phyloP scores from a whole-genome alignment of 2,329 filamentous ascomycete species.

The Clarireedia hainanense region DNA sequence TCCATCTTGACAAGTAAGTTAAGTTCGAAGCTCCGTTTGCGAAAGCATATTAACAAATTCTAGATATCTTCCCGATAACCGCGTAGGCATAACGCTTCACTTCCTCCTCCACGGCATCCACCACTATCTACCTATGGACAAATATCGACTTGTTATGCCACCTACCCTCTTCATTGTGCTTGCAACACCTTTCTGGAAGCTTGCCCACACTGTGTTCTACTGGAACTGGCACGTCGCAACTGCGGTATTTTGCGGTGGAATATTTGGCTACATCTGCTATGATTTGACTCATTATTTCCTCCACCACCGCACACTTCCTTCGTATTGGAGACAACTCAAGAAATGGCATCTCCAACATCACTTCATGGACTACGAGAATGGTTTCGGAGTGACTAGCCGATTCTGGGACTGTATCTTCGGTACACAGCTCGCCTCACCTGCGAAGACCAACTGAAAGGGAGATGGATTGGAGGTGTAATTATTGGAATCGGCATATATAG shows the following conservation, averaged over 20 bases:
- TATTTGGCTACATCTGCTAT: slow-evolving; percentile 95
- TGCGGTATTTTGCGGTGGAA: slow-evolving; percentile 76
- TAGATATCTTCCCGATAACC: slow-evolving; percentile 84
- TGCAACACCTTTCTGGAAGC: slow-evolving; percentile 83
- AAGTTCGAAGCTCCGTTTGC: neutral
- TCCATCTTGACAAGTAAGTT: slow-evolving; percentile 84
- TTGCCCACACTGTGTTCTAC: slow-evolving; percentile 75
- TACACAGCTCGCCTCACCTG: slow-evolving; percentile 57
- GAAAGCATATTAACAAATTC: slow-evolving; percentile 21
- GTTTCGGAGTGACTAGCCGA: slow-evolving; percentile 90
- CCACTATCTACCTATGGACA: slow-evolving; percentile 99
- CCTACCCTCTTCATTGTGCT: slow-evolving; percentile 78
- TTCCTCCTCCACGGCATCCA: slow-evolving; percentile 96
- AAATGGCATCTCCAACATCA: slow-evolving; percentile 97
- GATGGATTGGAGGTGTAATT: neutral
- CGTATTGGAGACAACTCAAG: slow-evolving; percentile 87
- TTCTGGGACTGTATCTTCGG: slow-evolving; percentile 95
- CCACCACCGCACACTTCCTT: slow-evolving; percentile 85
- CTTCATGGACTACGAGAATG: slow-evolving; percentile 96
- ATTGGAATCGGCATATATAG: neutral
- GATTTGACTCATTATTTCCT: slow-evolving; percentile 98
- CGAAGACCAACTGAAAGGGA: slow-evolving; percentile 18
- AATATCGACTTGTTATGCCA: slow-evolving; percentile 93
- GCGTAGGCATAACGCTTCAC: slow-evolving; percentile 76
- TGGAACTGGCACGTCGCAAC: slow-evolving; percentile 79